A percentile compares a stretch with the other conserved stretches of the same genome.
Conservation (phyloP, 805 yeast genomes). For the Candida ulmi region DNA sequence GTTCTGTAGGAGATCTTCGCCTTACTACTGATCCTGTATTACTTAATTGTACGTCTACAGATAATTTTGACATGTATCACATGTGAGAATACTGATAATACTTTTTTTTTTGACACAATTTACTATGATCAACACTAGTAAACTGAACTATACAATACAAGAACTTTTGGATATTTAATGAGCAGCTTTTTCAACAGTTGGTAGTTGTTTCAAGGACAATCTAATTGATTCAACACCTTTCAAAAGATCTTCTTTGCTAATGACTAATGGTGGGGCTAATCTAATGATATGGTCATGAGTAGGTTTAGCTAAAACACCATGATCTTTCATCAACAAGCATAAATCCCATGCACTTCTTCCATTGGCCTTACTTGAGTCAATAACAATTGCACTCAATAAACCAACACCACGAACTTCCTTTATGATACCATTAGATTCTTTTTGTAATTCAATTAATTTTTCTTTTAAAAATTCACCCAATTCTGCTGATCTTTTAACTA, state of each 20-base stretch:
- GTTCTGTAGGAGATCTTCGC: too few relatives aligned
- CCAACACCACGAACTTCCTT: conserved; percentile 66
- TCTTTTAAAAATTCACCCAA: conserved; percentile 67
- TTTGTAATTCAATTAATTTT: conserved; percentile 49
- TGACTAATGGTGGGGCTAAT: conserved; percentile 93
- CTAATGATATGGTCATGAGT: conserved; percentile 95
- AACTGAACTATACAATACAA: not conserved
- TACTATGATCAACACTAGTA: too few relatives aligned
- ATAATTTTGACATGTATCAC: too few relatives aligned
- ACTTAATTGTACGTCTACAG: too few relatives aligned
- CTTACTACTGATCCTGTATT: too few relatives aligned
- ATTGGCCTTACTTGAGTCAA: conserved; percentile 75
- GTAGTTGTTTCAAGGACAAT: conserved; percentile 48
- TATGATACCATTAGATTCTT: conserved; percentile 48
- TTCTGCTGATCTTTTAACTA: conserved; percentile 69
- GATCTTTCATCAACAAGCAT: conserved; percentile 80
- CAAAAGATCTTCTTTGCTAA: conserved; percentile 77
- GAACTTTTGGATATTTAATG: conserved; percentile 19
- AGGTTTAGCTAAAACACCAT: conserved; percentile 92
- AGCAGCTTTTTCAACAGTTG: conserved; percentile 43
- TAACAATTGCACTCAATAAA: conserved; percentile 83
- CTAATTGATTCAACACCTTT: conserved; percentile 76
- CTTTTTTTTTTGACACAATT: too few relatives aligned
- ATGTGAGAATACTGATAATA: too few relatives aligned
- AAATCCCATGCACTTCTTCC: conserved; percentile 96